Evolutionary conservation across 2,329 filamentous ascomycete species (phyloP), one percentile per base, ranked within the genome.

Genomic region (Aspergillus latus): DNA sequence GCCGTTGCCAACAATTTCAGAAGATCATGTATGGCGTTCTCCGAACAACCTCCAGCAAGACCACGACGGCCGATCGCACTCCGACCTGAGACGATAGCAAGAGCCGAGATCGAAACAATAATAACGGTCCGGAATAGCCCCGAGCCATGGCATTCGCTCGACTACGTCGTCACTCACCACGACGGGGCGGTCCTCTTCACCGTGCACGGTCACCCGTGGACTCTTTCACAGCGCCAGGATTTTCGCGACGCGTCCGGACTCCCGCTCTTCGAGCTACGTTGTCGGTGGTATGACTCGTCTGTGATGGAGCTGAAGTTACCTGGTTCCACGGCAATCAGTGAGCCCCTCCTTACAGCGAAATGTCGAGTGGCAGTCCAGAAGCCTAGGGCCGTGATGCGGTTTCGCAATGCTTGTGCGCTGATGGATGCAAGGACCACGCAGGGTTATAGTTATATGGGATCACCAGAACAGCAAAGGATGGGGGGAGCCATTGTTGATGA

Each of bases 111-210:
- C 11, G 43, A 59, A 10, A 51, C 56, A 1, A 21, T 51, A 8
- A 43, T 63, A 4, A 57, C 43, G 4, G 47, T 63, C 8, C 52
- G 43, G 21, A 63, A 62, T 34, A 42, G 42, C 4, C 57, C 61
- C 3, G 58, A 62, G 15, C 61, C 61, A 30, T 63, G 61, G 61
- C 61, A 63, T 28, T 29, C 56, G 1, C 58, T 63, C n/a, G 54
- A 63, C 47, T 63, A 63, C 47, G 52, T 43, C 3, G 47, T 63
- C 16, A 28, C 52, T 4, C 16, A 53, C 9, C 44, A 51, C n/a
- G 52, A 52, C 40, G 59, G 59, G 2, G 34, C 32, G 10, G 53
- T 51, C 2, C 47, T 62, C 1, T 58, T 62, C 47, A 59, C 59
- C 2, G 49, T 62, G 4, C 54, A 52, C 10, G 61, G 61, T 2